Conservation (phyloP, 768 basidiomycete species). For the Trametes gibbosa region DNA sequence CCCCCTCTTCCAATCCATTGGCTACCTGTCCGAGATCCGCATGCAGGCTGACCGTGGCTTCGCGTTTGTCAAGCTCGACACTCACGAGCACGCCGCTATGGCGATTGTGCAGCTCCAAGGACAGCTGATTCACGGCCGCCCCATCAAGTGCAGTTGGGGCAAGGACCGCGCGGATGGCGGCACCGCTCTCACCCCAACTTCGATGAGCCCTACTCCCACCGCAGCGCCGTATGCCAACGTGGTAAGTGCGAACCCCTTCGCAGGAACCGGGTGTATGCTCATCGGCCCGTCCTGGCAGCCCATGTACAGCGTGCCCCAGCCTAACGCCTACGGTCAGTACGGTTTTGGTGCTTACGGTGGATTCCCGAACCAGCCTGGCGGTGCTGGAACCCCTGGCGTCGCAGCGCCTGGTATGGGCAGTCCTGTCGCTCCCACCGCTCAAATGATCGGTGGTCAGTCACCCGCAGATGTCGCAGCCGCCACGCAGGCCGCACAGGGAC, state of each 20-base stretch:
- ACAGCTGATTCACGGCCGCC: conserved; percentile 94
- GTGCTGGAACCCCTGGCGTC: conserved; percentile 47
- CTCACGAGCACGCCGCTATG: conserved; percentile 97
- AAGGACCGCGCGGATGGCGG: conserved; percentile 86
- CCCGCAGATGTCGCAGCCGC: conserved; percentile 48
- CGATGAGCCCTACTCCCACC: conserved; percentile 60
- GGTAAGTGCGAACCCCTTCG: conserved; percentile 44
- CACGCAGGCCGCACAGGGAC: conserved; percentile 62
- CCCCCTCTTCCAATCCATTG: conserved; percentile 97
- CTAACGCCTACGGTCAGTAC: conserved; percentile 75
- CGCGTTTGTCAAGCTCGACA: conserved; percentile 98
- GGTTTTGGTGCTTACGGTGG: conserved; percentile 74
- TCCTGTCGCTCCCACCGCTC: conserved; percentile 53
- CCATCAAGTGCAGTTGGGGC: conserved; percentile 99
- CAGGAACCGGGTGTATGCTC: conserved; percentile 7
- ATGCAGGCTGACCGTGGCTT: conserved; percentile 99
- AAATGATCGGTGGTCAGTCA: conserved; percentile 48
- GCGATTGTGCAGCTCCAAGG: conserved; percentile 97
- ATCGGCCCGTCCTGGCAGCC: conserved; percentile 44
- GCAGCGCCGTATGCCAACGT: conserved; percentile 73
- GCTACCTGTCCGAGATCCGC: conserved; percentile 96
- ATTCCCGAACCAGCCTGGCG: no score
- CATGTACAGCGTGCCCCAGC: conserved; percentile 89
- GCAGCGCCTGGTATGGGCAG: conserved; percentile 50
- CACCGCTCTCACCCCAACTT: conserved; percentile 43